These are phyloP conservation scores for Oryza glaberrima DNA, from an alignment of 176 grass and related monocot species.

Conservation along the genomic window DNA sequence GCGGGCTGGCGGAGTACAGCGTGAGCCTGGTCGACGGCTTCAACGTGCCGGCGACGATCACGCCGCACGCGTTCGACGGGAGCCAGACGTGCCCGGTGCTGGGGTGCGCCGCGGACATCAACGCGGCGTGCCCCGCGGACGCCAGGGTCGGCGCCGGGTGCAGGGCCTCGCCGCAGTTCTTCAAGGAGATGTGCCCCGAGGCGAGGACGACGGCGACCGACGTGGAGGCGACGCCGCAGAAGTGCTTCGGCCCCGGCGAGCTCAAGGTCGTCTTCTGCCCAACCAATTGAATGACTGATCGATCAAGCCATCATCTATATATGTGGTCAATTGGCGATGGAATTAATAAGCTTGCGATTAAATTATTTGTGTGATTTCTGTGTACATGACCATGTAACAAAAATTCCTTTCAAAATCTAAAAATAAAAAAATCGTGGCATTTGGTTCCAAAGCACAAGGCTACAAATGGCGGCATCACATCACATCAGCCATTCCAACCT, in stretches of 20 bases:
- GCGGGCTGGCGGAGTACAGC: constrained; percentile 42
- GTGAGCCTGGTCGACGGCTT: constrained; percentile 61
- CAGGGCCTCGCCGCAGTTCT: constrained; percentile 1
- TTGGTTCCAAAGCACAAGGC: not conserved
- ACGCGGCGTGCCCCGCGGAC: constrained; percentile 6
- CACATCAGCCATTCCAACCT: not conserved
- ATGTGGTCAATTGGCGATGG: not conserved
- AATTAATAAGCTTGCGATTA: not conserved
- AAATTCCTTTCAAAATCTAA: not conserved
- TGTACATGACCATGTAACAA: not conserved
- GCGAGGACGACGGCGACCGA: constrained; percentile 49
- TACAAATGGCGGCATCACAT: not conserved
- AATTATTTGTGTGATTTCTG: not conserved
- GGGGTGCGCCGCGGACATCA: constrained; percentile 50
- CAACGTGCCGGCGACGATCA: constrained; percentile 51
- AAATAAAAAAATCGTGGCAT: no score
- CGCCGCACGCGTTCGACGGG: constrained; percentile 38
- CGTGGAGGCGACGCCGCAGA: constrained; percentile 46
- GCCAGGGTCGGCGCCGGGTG: constrained; percentile 17
- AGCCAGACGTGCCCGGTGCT: constrained; percentile 38
- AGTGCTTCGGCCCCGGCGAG: constrained; percentile 39
- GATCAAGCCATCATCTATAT: not conserved
- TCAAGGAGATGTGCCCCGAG: constrained; percentile 46
- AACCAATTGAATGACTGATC: not conserved
- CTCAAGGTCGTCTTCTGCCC: constrained; percentile 42